Base-by-base conservation (phyloP, 345 rosid species). In the Linum tenue region DNA sequence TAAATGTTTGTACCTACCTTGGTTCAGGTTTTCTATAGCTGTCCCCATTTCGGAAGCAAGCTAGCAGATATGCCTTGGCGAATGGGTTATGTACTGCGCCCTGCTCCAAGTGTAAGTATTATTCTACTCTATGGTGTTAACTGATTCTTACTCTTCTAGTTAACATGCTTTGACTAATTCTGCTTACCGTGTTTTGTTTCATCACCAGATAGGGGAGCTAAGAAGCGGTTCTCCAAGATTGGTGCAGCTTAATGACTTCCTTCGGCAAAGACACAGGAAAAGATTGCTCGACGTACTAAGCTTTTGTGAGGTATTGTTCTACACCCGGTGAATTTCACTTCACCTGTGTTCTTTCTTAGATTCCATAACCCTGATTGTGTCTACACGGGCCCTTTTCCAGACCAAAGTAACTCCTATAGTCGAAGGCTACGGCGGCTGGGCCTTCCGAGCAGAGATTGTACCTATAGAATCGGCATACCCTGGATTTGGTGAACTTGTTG, bases 371-470 rank as follows among this genome's bases (percentile, higher is more conserved):
- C 55, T 66, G 64, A 59, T 37, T 37, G 15, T 39, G 12, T 35
- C 39, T 31, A n/a, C 51, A 38, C 55, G 53, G 8, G 39, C 69
- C 17, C 14, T 64, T 64, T 81, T 80, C 3, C 89, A 94, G 99
- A 88, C 99, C 55, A 85, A 94, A 80, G 92, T 94, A 62, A 88
- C 96, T 39, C 96, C 99, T 60, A 87, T 94, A 7, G 99, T 94
- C 62, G 96, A 90, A 84, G 97, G 99, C 42, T 94, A 88, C 59
- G 96, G 99, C 64, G 99, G 97, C 73, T 90, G 96, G 97, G 99
- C 99, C 51, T 81, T 88, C 36, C 83, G 99, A 65, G 72, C 85
- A 95, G 99, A 94, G 73, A 79, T 94, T n/a, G 99, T 90, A 55
- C 86, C 99, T 15, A 85, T 90, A 9, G 99, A 94, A 75, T 94